phyloP scores from a whole-genome alignment of 2,329 filamentous ascomycete genomes.

The Colletotrichum sp. region DNA sequence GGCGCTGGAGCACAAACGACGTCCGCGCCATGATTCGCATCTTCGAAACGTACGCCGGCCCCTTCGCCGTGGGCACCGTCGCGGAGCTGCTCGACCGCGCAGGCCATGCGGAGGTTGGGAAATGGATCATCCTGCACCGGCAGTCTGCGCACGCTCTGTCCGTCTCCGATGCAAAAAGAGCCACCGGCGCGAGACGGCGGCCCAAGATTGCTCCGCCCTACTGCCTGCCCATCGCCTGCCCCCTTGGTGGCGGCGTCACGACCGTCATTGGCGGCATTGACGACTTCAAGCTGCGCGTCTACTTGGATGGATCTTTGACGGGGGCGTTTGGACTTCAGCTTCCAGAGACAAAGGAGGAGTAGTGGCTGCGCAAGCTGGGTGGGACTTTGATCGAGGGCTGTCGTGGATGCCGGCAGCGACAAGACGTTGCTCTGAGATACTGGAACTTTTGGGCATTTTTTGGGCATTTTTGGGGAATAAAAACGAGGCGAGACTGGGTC shows the following conservation, averaged over 20 bases:
- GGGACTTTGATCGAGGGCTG: not conserved
- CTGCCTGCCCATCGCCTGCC: not conserved
- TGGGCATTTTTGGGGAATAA: no score
- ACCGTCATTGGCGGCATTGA: not conserved
- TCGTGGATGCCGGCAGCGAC: not conserved
- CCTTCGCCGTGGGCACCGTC: not conserved
- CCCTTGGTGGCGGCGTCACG: not conserved
- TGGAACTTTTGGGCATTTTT: no score
- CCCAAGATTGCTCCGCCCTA: not conserved
- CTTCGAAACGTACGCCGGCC: not conserved
- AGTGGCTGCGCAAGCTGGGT: not conserved
- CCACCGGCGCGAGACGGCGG: not conserved
- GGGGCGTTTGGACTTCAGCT: not conserved
- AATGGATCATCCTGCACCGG: not conserved
- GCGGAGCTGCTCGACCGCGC: not conserved
- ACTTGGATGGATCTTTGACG: not conserved
- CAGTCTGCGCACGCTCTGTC: not conserved
- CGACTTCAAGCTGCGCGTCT: not conserved
- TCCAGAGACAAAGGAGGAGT: not conserved
- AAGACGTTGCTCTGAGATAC: not conserved
- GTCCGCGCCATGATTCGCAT: not conserved
- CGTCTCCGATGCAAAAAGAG: not conserved
- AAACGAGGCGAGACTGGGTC: no score
- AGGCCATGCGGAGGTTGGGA: not conserved
- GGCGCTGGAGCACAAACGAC: not conserved